Evolutionary conservation across 805 yeast genomes (phyloP), one percentile per base, ranked within the genome.

Genomic region (Naumovozyma dairenensis): DNA sequence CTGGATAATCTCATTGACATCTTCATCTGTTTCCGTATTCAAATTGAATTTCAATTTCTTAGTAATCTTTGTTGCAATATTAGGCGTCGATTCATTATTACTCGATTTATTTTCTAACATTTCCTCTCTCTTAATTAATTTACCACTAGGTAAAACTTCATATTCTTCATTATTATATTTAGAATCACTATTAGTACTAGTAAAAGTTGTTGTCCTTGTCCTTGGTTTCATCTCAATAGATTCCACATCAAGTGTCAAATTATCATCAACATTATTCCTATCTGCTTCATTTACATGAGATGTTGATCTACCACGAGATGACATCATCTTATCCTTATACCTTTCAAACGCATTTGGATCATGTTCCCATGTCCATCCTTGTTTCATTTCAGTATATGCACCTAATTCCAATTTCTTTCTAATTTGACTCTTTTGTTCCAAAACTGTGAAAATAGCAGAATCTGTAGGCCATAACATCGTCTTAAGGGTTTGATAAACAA

Each of bases 91-190:
- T 1, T 21, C 34, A 18, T 20, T 7, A 6, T 19, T 24, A 15
- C 15, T 4, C 21, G n/a, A 9, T 17, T 27, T 7, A 29, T n/a
- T 24, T n/a, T n/a, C n/a, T n/a, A n/a, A n/a, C 25, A 17, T 18
- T 3, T 31, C 43, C 55, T 50, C 60, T 53, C 60, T 66, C 49
- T 55, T 69, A 16, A 81, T 63, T 12, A 74, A 58, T 41, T 77
- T 72, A 24, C 94, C 93, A 52, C 87, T 77, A 1, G 93, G 93
- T 37, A 82, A 63, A 29, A 76, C 59, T 43, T 79, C 89, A 44
- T 63, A 69, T 20, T 60, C 55, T 4, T 53, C 50, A 15, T 53
- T 48, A 28, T 53, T 46, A 28, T 40, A 45, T 7, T 29, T 36
- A 8, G 34, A 20, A 20, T 20, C 6, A 31, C 20, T 27, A 34